phyloP scores from a whole-genome alignment of 306 rosid genomes.

The Phaseolus lunatus region DNA sequence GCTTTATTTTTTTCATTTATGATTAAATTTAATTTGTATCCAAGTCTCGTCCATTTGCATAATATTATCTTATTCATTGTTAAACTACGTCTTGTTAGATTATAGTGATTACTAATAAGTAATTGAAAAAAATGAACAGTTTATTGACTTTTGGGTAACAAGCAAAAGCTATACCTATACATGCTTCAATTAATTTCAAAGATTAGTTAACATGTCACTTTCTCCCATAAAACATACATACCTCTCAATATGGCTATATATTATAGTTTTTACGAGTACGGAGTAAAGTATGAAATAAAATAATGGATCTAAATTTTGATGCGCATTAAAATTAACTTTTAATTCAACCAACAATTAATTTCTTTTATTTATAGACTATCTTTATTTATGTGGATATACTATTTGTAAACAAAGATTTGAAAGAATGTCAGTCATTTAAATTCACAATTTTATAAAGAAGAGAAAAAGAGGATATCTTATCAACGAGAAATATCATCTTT shows the following conservation, averaged over 20 bases:
- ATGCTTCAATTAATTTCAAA: background rate
- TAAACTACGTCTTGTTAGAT: background rate
- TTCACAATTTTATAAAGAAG: too few relatives aligned
- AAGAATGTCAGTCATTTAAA: too few relatives aligned
- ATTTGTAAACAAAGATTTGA: too few relatives aligned
- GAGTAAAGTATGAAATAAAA: background rate
- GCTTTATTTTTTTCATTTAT: too few relatives aligned
- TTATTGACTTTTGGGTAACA: background rate
- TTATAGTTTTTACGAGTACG: background rate
- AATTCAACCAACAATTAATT: background rate
- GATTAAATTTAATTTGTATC: background rate
- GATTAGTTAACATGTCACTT: constrained; percentile 9
- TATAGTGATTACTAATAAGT: background rate
- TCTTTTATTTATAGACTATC: too few relatives aligned
- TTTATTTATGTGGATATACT: too few relatives aligned
- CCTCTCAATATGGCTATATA: background rate
- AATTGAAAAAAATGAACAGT: background rate
- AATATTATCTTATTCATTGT: background rate
- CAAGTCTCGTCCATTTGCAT: background rate
- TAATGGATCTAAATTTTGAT: background rate
- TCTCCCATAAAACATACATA: background rate
- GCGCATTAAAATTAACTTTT: background rate
- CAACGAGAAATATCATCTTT: too few relatives aligned
- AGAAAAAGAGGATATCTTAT: too few relatives aligned
- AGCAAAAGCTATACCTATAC: background rate